Conservation (phyloP, 116 monocot genomes). For the Cymodocea nodosa region DNA sequence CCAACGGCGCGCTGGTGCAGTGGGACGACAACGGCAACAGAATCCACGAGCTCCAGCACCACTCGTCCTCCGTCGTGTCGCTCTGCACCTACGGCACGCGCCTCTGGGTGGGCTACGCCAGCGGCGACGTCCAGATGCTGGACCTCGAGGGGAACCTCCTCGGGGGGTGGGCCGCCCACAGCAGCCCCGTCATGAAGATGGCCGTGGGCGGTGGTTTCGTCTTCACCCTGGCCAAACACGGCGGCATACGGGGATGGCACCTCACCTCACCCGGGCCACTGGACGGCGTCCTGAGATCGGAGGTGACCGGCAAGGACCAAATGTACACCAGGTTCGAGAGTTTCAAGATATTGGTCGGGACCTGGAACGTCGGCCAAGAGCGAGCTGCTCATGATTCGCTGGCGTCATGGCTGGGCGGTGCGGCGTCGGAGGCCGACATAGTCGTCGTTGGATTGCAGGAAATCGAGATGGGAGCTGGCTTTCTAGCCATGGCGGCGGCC, state of each 20-base stretch:
- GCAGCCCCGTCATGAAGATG: constrained; percentile 47
- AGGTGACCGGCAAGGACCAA: constrained; percentile 19
- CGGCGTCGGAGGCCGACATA: constrained; percentile 38
- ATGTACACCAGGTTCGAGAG: constrained; percentile 37
- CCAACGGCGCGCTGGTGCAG: constrained; percentile 50
- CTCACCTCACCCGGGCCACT: constrained; percentile 50
- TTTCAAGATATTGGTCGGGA: constrained; percentile 48
- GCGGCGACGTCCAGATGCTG: constrained; percentile 44
- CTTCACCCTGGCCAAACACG: constrained; percentile 47
- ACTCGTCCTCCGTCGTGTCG: constrained; percentile 36
- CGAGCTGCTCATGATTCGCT: constrained; percentile 59
- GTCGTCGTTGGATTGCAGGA: constrained; percentile 76
- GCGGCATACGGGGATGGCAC: constrained; percentile 70
- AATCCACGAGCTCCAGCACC: constrained; percentile 47
- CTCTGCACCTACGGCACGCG: constrained; percentile 39
- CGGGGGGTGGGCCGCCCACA: constrained; percentile 63
- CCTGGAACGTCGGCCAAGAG: constrained; percentile 90
- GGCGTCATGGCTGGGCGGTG: constrained; percentile 41
- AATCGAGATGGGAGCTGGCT: constrained; percentile 83
- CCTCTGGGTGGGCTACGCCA: constrained; percentile 33
- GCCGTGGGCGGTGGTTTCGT: constrained; percentile 22
- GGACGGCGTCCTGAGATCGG: constrained; percentile 33
- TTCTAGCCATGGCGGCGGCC: constrained; percentile 72
- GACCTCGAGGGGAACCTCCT: constrained; percentile 57
- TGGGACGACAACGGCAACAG: constrained; percentile 64